Conservation (phyloP, 495 filamentous ascomycete genomes). For the Hypomontagnella monticulosa region DNA sequence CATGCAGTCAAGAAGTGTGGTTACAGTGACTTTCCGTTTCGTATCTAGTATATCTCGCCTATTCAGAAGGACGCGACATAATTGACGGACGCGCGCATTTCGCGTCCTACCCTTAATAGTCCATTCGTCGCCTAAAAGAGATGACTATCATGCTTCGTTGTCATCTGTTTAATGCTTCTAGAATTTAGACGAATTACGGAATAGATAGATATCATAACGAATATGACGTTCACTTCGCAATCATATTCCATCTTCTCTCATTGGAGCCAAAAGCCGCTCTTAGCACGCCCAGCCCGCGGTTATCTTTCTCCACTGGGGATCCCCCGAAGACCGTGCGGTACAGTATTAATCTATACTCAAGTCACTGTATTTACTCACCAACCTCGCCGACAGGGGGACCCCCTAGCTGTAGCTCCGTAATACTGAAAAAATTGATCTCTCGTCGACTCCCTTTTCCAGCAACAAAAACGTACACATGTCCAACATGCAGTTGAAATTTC, state of each 20-base stretch:
- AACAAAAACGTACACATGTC: slow-evolving; percentile 10
- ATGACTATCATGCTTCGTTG: background rate
- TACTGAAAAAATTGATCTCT: background rate
- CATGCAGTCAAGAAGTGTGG: too few species aligned
- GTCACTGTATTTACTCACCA: slow-evolving; percentile 17
- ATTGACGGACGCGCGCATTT: slow-evolving; percentile 27
- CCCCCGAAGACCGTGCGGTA: slow-evolving; percentile 23
- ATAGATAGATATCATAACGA: background rate
- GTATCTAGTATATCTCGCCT: slow-evolving; percentile 21
- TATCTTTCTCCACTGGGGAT: slow-evolving; percentile 27
- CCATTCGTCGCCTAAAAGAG: slow-evolving; percentile 30
- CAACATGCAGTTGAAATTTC: slow-evolving; percentile 14
- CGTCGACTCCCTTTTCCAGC: background rate
- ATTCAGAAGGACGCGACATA: slow-evolving; percentile 14
- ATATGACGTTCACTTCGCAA: slow-evolving; percentile 28
- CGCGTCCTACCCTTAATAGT: slow-evolving; percentile 32
- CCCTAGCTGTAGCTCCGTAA: slow-evolving; percentile 4
- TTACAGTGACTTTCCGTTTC: background rate
- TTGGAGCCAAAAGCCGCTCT: slow-evolving; percentile 8
- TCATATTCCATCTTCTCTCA: slow-evolving; percentile 6
- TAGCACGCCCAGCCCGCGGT: background rate
- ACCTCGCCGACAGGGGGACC: background rate
- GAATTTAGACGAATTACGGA: slow-evolving; percentile 18
- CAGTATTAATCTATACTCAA: slow-evolving; percentile 1
- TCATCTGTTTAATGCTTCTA: slow-evolving; percentile 17